Evolutionary conservation across 768 basidiomycete genomes (phyloP), one percentile per base, ranked within the genome.

Genomic region (Mrakia gelida): DNA sequence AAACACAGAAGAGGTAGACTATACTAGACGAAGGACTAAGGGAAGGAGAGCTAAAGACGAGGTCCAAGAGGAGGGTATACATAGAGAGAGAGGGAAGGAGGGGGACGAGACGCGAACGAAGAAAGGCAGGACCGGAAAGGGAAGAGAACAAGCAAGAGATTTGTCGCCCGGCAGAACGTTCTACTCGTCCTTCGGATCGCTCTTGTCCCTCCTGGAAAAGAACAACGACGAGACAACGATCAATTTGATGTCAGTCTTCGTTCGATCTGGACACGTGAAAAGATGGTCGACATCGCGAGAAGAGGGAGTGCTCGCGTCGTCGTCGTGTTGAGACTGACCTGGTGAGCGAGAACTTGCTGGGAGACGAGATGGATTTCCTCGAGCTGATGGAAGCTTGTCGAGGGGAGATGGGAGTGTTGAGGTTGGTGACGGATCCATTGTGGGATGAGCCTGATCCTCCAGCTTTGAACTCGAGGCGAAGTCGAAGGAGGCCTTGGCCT

Each of bases 391-490:
- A 34, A 18, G 38, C 30, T 32, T 38, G 65, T 30, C 65, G 38
- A 15, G 65, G 16, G 3, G 30, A 34, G 65, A 67, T n/a, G 9
- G 71, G 49, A 52, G 49, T 18, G 49, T 52, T 52, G 52, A 72
- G 43, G n/a, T 72, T 28, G 45, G n/a, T 28, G 28, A 30, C 11
- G n/a, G 45, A 56, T 15, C 28, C 71, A 28, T 21, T 21, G 2
- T 38, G 38, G 38, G 71, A 56, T 3, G 43, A 54, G 11, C 28
- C 41, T 34, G 30, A 4, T 13, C 67, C 67, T 11, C 41, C 23
- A 11, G 67, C 67, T 8, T 18, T 38, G 63, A 75, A 75, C 26
- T 63, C 65, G 49, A 75, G 63, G 15, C 65, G 63, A 28, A 75
- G 75, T 3, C 75, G 63, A 1, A 75, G 21, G 8, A 67, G 10